Evolutionary conservation across 2,329 filamentous ascomycete species (phyloP).

Genomic region (Curvularia sp.): DNA sequence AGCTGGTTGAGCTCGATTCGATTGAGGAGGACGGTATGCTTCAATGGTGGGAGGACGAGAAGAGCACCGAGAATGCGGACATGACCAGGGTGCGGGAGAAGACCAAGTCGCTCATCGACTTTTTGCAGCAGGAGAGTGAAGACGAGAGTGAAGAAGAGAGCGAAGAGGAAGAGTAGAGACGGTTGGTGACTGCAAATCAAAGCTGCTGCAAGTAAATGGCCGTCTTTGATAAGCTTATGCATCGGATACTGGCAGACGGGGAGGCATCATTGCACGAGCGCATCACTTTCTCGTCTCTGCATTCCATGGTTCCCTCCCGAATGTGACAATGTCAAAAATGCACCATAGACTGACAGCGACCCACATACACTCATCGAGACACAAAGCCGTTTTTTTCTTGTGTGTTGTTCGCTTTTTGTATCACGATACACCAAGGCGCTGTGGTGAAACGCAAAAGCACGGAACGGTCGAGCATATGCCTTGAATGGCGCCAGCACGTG

Average conservation of each 20-base stretch:
- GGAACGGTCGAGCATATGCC: not conserved
- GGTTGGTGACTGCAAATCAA: not conserved
- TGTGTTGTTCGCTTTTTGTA: not conserved
- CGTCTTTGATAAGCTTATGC: too few relatives aligned
- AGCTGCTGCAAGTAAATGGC: not conserved
- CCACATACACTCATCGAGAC: not conserved
- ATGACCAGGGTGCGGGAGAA: conserved; percentile 75
- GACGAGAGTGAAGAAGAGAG: conserved; percentile 69
- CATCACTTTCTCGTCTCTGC: not conserved
- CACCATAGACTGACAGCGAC: not conserved
- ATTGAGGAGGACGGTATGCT: conserved; percentile 88
- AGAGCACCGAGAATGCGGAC: conserved; percentile 70
- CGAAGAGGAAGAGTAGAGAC: conserved; percentile 56
- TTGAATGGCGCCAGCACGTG: not conserved
- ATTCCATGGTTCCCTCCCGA: not conserved
- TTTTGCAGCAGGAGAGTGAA: conserved; percentile 77
- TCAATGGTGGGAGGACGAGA: conserved; percentile 83
- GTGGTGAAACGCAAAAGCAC: conserved; percentile 7
- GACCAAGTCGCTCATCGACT: conserved; percentile 78
- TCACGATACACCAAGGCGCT: not conserved
- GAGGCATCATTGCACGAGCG: not conserved
- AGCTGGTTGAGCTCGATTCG: conserved; percentile 83
- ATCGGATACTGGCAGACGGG: not conserved
- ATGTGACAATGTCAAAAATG: not conserved
- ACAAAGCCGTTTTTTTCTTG: not conserved